Conservation (phyloP, 805 yeast genomes). For the Metschnikowia anglica region DNA sequence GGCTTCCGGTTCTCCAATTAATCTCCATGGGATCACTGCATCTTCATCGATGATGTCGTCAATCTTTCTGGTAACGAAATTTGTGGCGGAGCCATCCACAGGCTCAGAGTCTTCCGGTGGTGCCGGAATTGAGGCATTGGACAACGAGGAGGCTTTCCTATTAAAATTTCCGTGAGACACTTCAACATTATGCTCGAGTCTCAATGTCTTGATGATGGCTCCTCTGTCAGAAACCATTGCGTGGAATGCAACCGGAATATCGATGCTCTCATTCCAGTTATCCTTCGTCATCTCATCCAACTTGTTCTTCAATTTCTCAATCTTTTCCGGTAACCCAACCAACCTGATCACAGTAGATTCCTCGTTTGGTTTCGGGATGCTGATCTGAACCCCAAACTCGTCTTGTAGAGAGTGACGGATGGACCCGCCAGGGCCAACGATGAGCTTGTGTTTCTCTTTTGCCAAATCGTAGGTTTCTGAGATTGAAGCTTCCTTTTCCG, state of each 20-base stretch:
- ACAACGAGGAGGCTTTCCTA: constrained; percentile 51
- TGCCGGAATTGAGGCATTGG: constrained; percentile 41
- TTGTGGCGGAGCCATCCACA: constrained; percentile 34
- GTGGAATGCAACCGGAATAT: constrained; percentile 58
- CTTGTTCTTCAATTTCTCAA: constrained; percentile 62
- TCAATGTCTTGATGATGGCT: constrained; percentile 54
- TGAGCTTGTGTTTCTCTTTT: constrained; percentile 66
- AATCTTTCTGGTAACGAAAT: constrained; percentile 43
- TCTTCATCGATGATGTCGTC: constrained; percentile 27
- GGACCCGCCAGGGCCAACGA: constrained; percentile 82
- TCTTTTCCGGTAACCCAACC: constrained; percentile 63
- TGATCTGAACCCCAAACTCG: constrained; percentile 61
- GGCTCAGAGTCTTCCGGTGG: constrained; percentile 51
- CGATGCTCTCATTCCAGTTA: constrained; percentile 51
- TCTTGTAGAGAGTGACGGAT: constrained; percentile 70
- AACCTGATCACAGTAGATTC: constrained; percentile 53
- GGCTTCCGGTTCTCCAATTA: constrained; percentile 52
- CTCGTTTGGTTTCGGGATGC: constrained; percentile 62
- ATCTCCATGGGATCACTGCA: constrained; percentile 60
- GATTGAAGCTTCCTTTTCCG: constrained; percentile 58
- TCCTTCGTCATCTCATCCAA: constrained; percentile 62
- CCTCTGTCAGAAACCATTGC: constrained; percentile 68
- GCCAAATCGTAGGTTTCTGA: constrained; percentile 58
- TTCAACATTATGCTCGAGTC: constrained; percentile 52
- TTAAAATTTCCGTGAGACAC: constrained; percentile 56